Conservation (phyloP, 164 flowering plant species). For the Litsea cubeba region DNA sequence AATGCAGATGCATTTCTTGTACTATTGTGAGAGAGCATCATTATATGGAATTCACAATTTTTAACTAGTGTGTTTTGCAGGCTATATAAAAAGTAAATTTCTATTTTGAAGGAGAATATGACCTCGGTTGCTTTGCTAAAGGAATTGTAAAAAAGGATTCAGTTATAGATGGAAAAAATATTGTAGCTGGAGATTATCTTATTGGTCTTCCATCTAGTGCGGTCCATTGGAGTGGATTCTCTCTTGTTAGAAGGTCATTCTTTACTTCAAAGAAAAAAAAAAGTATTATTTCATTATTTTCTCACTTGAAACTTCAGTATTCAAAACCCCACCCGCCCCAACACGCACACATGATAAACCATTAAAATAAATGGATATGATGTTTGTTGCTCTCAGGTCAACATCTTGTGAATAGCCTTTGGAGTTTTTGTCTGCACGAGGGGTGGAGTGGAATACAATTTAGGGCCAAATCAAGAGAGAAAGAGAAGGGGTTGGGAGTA, state of each 20-base stretch:
- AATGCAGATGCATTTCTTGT: too few relatives aligned
- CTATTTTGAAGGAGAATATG: constrained; percentile 85
- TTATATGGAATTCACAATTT: too few relatives aligned
- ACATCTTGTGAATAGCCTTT: too few relatives aligned
- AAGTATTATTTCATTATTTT: too few relatives aligned
- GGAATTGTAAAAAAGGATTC: constrained; percentile 79
- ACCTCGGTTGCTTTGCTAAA: constrained; percentile 94
- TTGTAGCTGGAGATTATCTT: constrained; percentile 78
- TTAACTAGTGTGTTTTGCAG: constrained; percentile 23
- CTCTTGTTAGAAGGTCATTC: constrained; percentile 86
- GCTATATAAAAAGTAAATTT: constrained; percentile 98
- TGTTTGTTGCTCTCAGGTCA: too few relatives aligned
- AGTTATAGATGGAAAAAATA: constrained; percentile 80
- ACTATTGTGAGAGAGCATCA: too few relatives aligned
- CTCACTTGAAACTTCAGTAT: not conserved
- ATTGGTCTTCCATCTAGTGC: constrained; percentile 96
- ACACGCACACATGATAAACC: not conserved
- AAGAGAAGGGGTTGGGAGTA: too few relatives aligned
- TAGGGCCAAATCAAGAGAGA: too few relatives aligned
- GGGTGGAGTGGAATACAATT: too few relatives aligned
- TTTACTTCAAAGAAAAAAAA: not conserved
- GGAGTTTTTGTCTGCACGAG: too few relatives aligned
- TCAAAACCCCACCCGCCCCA: not conserved
- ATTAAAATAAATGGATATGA: too few relatives aligned
- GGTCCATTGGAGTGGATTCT: constrained; percentile 97